Evolutionary conservation across 768 basidiomycete genomes (phyloP).

Genomic region (Suillus subalutaceus): DNA sequence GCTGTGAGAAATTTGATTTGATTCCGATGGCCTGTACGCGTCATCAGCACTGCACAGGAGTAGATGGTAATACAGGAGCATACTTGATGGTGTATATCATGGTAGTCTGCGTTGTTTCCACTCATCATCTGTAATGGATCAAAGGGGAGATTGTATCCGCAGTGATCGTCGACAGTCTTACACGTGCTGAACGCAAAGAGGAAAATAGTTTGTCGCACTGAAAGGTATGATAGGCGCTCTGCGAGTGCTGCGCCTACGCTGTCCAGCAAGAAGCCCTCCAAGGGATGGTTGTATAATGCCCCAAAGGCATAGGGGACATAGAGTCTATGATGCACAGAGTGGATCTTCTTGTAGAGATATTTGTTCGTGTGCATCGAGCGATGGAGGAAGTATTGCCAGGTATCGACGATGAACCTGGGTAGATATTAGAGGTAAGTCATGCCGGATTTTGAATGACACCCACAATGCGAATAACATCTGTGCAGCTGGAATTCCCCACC

Average conservation of each 20-base stretch:
- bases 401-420: constrained; percentile 87
- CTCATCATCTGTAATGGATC: constrained; percentile 89
- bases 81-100: constrained; percentile 97
- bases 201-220: constrained; percentile 79
- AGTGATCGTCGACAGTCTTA: constrained; percentile 97
- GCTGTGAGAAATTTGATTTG: constrained; percentile 92
- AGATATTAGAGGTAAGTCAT: constrained; percentile 6
- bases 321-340: constrained; percentile 93
- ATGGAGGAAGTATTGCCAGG: constrained; percentile 98
- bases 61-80: background rate
- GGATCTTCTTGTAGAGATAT: constrained; percentile 88
- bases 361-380: constrained; percentile 89
- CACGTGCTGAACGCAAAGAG: constrained; percentile 83
- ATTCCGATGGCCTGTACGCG: constrained; percentile 57
- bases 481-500: constrained; percentile 84
- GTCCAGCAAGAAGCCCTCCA: constrained; percentile 93
- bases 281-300: constrained; percentile 94
- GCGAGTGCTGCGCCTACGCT: constrained; percentile 79
- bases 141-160: constrained; percentile 87
- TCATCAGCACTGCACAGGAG: background rate
- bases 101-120: constrained; percentile 92
- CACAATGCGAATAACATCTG: constrained; percentile 85
- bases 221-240: constrained; percentile 67
- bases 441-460: constrained; percentile 37
- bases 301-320: constrained; percentile 98